A percentile compares a stretch with the other conserved stretches of the same genome.
These are phyloP conservation scores for Scortechinia acanthostroma DNA, from an alignment of 2,329 filamentous ascomycete genomes.

Conservation along the genomic window DNA sequence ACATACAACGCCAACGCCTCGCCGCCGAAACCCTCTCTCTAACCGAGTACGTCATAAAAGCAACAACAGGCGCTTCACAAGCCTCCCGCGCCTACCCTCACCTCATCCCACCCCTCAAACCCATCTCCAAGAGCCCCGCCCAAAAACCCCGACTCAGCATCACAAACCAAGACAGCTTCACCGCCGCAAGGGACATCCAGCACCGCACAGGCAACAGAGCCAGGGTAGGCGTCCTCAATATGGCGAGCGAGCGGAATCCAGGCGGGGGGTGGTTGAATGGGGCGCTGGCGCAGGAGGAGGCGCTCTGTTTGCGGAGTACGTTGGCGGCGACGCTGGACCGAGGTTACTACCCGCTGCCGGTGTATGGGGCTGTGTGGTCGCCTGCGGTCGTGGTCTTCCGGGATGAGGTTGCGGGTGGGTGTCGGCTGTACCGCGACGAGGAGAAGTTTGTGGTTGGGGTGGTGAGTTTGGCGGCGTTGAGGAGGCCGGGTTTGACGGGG, in stretches of 20 bases:
- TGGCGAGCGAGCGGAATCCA: constrained; percentile 46
- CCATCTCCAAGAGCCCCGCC: too few relatives aligned
- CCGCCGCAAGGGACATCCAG: constrained; percentile 37
- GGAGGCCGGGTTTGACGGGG: constrained; percentile 23
- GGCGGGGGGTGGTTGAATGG: constrained; percentile 62
- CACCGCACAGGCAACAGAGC: constrained; percentile 10
- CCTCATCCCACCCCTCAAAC: too few relatives aligned
- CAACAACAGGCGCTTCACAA: too few relatives aligned
- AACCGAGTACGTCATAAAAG: too few relatives aligned
- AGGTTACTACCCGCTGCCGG: constrained; percentile 42
- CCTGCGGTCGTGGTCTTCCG: constrained; percentile 53
- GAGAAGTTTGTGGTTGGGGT: constrained; percentile 42
- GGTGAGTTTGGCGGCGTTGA: constrained; percentile 50
- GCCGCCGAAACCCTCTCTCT: too few relatives aligned
- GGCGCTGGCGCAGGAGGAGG: constrained; percentile 61
- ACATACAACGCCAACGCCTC: too few relatives aligned
- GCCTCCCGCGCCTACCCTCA: too few relatives aligned
- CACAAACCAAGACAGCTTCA: constrained; percentile 47
- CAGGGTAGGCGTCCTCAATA: constrained; percentile 55
- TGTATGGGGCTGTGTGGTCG: constrained; percentile 45
- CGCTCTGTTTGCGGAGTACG: constrained; percentile 56
- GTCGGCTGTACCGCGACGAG: constrained; percentile 28
- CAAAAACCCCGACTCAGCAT: constrained; percentile 37
- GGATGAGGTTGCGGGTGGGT: too few relatives aligned
- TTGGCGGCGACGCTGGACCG: constrained; percentile 36